Base-by-base conservation (phyloP, 2,329 filamentous ascomycete species). In the Helicocarpus griseus region DNA sequence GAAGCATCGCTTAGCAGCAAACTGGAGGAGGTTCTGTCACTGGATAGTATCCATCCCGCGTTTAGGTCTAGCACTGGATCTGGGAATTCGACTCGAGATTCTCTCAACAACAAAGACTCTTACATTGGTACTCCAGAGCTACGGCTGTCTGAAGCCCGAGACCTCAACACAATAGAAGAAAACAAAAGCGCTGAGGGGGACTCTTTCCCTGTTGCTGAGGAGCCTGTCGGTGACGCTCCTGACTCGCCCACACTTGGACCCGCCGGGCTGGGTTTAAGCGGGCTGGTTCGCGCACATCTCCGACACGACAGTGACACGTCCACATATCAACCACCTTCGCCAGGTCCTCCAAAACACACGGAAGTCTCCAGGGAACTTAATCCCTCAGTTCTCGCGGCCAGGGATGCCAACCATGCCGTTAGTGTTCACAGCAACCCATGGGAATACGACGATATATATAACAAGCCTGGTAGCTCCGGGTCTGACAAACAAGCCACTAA, bases 221-320 rank as follows among this genome's bases (percentile, higher is more conserved):
- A 44, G 17, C 40, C 54, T 36, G 60, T 64, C 2, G 60, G 64
- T 43, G 60, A 65, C 36, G 50, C 57, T 19, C 64, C 68, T 4
- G 88, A 95, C 61, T 95, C 89, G 0, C 89, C 90, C 0, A 94
- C 88, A 0, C 71, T 95, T 5, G 86, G 86, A 1, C 84, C 67
- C 22, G 54, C 86, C 0, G 69, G 67, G 2, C 57, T 69, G 17
- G 89, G 87, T 1, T 74, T 96, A 14, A 91, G 85, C 61, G 86
- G 86, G 1, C 79, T 95, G 74, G 83, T 95, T 43, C 82, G 86
- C 29, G 85, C 90, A 55, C 93, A 97, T 72, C 72, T 97, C 38
- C 82, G 93, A 48, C 82, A 82, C 31, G 82, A 85, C 56, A 97
- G 91, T 69, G 85, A 84, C 53, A 78, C 82, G 13, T 97, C 91